These are phyloP conservation scores for Viola odorata DNA, from an alignment of 345 rosid species.

Conservation along the genomic window DNA sequence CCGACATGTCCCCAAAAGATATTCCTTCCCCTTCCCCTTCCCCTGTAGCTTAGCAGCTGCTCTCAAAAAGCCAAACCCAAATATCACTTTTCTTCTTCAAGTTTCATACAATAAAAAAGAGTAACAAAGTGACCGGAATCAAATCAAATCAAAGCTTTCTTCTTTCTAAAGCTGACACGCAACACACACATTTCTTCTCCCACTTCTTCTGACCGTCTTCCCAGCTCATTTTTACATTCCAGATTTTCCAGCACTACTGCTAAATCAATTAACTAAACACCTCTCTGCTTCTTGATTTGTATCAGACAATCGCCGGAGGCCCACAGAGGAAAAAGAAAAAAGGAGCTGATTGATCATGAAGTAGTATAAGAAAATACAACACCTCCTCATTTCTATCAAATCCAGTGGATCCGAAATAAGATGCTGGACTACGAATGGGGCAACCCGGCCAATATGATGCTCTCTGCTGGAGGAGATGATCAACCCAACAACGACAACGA, in stretches of 20 bases:
- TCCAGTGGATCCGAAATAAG: constrained; percentile 1
- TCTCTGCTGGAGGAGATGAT: constrained; percentile 33
- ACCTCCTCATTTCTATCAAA: no score
- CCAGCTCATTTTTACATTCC: background rate
- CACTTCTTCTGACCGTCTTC: background rate
- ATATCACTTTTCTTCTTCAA: background rate
- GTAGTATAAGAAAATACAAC: no score
- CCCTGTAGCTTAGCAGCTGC: background rate
- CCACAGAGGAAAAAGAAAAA: no score
- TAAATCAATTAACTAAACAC: background rate
- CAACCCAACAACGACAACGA: constrained; percentile 14
- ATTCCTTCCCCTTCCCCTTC: constrained; percentile 5
- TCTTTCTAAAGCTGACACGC: constrained; percentile 30
- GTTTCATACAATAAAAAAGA: background rate
- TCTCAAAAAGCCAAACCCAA: background rate
- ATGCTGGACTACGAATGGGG: constrained; percentile 96
- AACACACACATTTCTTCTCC: no score
- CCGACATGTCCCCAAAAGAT: constrained; percentile 51
- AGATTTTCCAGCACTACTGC: no score
- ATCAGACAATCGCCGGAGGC: no score
- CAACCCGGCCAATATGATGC: constrained; percentile 45
- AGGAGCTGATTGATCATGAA: no score
- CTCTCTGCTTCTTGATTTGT: background rate
- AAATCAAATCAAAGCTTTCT: background rate
- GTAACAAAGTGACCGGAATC: background rate